phyloP scores from a whole-genome alignment of 352 stramenopile species.

The Phytophthora melonis region DNA sequence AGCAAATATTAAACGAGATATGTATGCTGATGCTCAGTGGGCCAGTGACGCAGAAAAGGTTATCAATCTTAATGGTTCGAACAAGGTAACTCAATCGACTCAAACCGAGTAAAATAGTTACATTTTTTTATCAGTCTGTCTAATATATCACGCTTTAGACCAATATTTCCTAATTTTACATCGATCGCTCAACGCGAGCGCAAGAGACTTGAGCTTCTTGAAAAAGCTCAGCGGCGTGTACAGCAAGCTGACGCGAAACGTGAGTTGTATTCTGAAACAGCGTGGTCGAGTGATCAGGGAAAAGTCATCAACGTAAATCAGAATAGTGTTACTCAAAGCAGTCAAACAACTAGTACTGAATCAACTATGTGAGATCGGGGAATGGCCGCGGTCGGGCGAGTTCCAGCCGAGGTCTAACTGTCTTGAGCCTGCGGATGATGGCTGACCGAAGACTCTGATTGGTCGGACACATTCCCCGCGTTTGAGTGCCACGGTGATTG shows the following conservation, averaged over 20 bases:
- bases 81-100: neutral
- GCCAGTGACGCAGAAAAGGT: neutral
- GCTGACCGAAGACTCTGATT: no score
- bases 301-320: no score
- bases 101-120: constrained; percentile 1
- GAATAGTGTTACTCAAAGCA: no score
- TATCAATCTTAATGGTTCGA: neutral
- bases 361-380: no score
- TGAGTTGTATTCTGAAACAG: neutral
- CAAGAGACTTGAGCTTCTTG: neutral
- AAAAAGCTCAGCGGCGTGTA: neutral
- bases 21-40: constrained; percentile 1
- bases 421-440: no score
- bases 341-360: no score
- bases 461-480: no score
- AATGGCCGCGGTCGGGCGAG: no score
- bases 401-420: no score
- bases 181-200: neutral
- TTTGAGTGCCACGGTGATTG: no score
- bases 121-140: neutral
- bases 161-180: constrained; percentile 4
- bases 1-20: neutral
- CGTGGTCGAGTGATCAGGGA: no score
- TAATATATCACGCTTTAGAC: neutral
- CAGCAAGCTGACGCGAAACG: constrained; percentile 1